phyloP scores from a whole-genome alignment of 192 early-diverging fungal genomes.

The Pilaira anomala region DNA sequence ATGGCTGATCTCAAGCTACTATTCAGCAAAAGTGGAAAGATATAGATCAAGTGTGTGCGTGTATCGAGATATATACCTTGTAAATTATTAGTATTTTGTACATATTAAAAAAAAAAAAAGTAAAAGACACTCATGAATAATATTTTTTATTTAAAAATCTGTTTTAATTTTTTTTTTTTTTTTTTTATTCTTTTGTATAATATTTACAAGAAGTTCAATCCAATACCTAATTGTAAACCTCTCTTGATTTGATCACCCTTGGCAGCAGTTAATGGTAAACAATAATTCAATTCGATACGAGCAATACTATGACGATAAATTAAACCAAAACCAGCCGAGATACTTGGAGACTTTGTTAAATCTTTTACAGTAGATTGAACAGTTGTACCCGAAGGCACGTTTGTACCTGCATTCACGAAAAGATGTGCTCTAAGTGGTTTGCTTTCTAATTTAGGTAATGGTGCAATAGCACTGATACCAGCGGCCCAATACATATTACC shows the following conservation, averaged over 20 bases:
- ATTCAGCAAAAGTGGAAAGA: conserved; percentile 24
- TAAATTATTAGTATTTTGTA: neutral
- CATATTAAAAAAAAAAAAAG: no score
- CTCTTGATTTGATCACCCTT: conserved; percentile 63
- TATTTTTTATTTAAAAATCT: no score
- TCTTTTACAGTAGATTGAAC: conserved; percentile 35
- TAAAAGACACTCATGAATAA: no score
- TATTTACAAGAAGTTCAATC: conserved; percentile 76
- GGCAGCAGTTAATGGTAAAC: conserved; percentile 70
- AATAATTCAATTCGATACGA: conserved; percentile 88
- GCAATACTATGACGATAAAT: conserved; percentile 82
- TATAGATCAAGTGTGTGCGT: neutral
- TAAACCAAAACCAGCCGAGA: conserved; percentile 79
- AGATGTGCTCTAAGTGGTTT: conserved; percentile 76
- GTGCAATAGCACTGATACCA: conserved; percentile 77
- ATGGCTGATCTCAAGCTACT: conserved; percentile 50
- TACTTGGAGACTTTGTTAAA: conserved; percentile 60
- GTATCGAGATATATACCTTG: neutral
- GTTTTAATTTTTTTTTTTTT: neutral
- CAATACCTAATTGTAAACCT: conserved; percentile 86
- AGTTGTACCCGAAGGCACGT: conserved; percentile 44
- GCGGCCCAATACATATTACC: conserved; percentile 83
- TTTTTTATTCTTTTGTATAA: conserved; percentile 7
- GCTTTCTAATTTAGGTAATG: conserved; percentile 65
- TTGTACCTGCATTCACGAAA: conserved; percentile 85